phyloP scores from a whole-genome alignment of 495 filamentous ascomycete species.

The Echria macrotheca region DNA sequence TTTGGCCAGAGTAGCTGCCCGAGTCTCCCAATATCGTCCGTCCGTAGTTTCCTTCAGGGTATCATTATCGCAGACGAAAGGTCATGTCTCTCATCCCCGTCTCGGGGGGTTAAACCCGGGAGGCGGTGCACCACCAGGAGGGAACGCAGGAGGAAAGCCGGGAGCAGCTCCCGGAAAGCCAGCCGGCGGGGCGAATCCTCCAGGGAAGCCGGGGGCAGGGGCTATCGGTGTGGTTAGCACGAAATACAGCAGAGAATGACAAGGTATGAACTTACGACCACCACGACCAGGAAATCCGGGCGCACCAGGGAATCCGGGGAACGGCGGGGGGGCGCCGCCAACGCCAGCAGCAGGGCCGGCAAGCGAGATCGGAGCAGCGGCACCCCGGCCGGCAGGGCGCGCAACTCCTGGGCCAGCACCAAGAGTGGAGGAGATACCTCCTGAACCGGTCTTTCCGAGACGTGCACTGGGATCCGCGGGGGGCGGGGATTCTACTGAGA shows the following conservation, averaged over 20 bases:
- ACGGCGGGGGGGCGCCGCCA: slow-evolving; percentile 64
- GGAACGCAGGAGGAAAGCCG: slow-evolving; percentile 46
- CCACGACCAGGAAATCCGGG: slow-evolving; percentile 49
- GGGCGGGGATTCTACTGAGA: slow-evolving; percentile 95
- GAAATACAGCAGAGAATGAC: background rate
- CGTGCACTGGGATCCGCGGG: slow-evolving; percentile 88
- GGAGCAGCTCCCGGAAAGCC: slow-evolving; percentile 46
- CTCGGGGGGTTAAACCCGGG: slow-evolving; percentile 65
- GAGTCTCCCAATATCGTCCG: background rate
- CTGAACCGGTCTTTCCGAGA: slow-evolving; percentile 70
- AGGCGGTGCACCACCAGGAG: slow-evolving; percentile 46
- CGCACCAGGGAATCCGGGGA: slow-evolving; percentile 61
- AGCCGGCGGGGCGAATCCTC: slow-evolving; percentile 41
- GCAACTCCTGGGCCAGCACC: slow-evolving; percentile 84
- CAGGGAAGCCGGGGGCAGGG: slow-evolving; percentile 60
- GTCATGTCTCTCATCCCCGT: slow-evolving; percentile 51
- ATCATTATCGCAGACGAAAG: slow-evolving; percentile 18
- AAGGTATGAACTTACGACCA: slow-evolving; percentile 53
- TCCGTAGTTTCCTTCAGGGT: slow-evolving; percentile 10
- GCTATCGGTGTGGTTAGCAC: slow-evolving; percentile 27
- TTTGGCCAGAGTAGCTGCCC: no score
- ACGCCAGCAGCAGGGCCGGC: slow-evolving; percentile 86
- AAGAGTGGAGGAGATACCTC: slow-evolving; percentile 61
- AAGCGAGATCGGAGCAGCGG: slow-evolving; percentile 67
- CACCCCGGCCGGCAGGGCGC: slow-evolving; percentile 85